phyloP scores from a whole-genome alignment of 2,329 filamentous ascomycete genomes.

The Fusarium sp. region DNA sequence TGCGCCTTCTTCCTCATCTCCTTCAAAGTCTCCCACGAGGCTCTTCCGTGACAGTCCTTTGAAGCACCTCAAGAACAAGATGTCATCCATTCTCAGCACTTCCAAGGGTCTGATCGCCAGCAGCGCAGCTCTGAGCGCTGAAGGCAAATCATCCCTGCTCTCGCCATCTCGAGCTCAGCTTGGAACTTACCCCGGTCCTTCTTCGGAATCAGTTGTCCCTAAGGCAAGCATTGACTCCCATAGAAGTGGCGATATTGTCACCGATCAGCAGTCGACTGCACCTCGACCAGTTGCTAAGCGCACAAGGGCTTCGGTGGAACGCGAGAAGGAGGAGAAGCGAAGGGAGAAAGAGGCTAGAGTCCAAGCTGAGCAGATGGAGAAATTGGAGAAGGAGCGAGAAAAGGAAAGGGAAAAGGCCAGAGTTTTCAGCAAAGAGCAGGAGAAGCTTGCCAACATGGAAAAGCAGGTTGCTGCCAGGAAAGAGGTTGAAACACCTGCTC shows the following conservation, averaged over 20 bases:
- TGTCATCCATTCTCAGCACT: conserved; percentile 90
- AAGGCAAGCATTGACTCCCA: conserved; percentile 42
- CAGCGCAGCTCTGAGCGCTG: conserved; percentile 72
- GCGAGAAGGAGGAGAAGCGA: conserved; percentile 74
- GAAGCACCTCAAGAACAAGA: conserved; percentile 91
- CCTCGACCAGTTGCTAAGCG: conserved; percentile 58
- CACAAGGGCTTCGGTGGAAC: conserved; percentile 69
- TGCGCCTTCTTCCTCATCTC: conserved; percentile 59
- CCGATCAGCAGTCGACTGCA: conserved; percentile 53
- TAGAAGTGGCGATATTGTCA: conserved; percentile 24
- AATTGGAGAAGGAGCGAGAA: conserved; percentile 74
- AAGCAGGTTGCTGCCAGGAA: conserved; percentile 65
- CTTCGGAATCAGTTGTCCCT: conserved; percentile 60
- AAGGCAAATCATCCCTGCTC: conserved; percentile 68
- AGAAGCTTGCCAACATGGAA: conserved; percentile 65
- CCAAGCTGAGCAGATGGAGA: conserved; percentile 69
- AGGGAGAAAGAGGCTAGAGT: conserved; percentile 73
- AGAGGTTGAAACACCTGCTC: conserved; percentile 59
- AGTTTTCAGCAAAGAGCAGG: conserved; percentile 68
- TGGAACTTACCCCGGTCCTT: conserved; percentile 57
- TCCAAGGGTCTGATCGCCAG: conserved; percentile 89
- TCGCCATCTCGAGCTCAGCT: conserved; percentile 65
- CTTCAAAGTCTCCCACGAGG: conserved; percentile 67
- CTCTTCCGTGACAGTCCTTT: conserved; percentile 78
- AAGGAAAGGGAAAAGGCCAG: conserved; percentile 77